Evolutionary conservation across 495 filamentous ascomycete species (phyloP).

Genomic region (Neohortaea acidophila): DNA sequence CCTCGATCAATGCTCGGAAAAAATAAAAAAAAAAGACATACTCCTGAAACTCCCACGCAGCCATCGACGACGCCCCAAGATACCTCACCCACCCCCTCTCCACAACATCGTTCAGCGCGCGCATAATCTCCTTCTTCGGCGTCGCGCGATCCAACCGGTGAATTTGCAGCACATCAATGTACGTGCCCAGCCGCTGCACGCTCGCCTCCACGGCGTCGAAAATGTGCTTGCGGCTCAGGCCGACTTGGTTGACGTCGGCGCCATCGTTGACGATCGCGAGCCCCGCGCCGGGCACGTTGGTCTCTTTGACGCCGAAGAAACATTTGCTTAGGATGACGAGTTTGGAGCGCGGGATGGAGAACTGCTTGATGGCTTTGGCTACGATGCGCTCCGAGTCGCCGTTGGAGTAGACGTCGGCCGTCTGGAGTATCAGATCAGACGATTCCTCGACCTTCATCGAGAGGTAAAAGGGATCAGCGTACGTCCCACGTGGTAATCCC

Average conservation of each 20-base stretch:
- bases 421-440: conserved; percentile 7
- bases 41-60: conserved; percentile 39
- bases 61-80: conserved; percentile 36
- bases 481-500: conserved; percentile 27
- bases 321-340: conserved; percentile 35
- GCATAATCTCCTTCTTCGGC: conserved; percentile 55
- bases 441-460: background rate
- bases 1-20: too few relatives aligned
- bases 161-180: conserved; percentile 64
- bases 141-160: conserved; percentile 47
- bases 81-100: conserved; percentile 41
- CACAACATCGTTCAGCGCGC: conserved; percentile 42
- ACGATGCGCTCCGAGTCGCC: conserved; percentile 33
- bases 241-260: conserved; percentile 27
- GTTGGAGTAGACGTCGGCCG: conserved; percentile 33
- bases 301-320: conserved; percentile 25
- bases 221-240: conserved; percentile 31
- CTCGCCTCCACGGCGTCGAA: conserved; percentile 56
- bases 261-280: background rate
- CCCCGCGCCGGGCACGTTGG: conserved; percentile 6
- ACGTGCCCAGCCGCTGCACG: conserved; percentile 49
- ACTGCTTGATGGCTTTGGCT: conserved; percentile 34
- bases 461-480: background rate
- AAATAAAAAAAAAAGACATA: too few relatives aligned
- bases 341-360: conserved; percentile 30